Evolutionary conservation across 257 asterid species (phyloP).

Genomic region (Nicotiana tabacum): DNA sequence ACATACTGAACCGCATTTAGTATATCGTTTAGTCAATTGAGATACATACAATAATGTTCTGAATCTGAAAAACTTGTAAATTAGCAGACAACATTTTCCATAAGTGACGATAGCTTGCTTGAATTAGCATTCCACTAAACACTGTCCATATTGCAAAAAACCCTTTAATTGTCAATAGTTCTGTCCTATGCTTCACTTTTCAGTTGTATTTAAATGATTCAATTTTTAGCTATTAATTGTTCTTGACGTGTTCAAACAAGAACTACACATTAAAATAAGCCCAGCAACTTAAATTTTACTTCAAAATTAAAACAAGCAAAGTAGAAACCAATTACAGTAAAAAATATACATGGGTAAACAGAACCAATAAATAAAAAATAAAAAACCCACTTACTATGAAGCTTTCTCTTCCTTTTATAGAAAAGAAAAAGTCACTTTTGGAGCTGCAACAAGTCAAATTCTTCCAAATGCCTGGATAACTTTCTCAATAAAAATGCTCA

Average conservation of each 20-base stretch:
- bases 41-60: neutral
- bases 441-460: slow-evolving; percentile 25
- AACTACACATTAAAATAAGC: neutral
- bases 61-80: neutral
- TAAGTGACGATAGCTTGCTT: neutral
- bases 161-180: neutral
- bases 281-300: neutral
- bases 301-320: neutral
- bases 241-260: neutral
- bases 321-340: neutral
- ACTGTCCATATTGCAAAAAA: neutral
- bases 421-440: slow-evolving; percentile 19
- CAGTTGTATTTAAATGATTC: neutral
- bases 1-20: neutral
- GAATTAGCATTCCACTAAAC: neutral
- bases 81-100: neutral
- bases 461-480: slow-evolving; percentile 36
- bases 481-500: slow-evolving; percentile 24
- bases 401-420: slow-evolving; percentile 18
- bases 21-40: neutral
- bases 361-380: neutral
- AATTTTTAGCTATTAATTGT: neutral
- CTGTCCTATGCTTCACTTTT: neutral
- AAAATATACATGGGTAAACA: neutral
- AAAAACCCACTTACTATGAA: slow-evolving; percentile 26